These are phyloP conservation scores for Cercospora brassicicola DNA, from an alignment of 2,329 filamentous ascomycete species.

Conservation along the genomic window DNA sequence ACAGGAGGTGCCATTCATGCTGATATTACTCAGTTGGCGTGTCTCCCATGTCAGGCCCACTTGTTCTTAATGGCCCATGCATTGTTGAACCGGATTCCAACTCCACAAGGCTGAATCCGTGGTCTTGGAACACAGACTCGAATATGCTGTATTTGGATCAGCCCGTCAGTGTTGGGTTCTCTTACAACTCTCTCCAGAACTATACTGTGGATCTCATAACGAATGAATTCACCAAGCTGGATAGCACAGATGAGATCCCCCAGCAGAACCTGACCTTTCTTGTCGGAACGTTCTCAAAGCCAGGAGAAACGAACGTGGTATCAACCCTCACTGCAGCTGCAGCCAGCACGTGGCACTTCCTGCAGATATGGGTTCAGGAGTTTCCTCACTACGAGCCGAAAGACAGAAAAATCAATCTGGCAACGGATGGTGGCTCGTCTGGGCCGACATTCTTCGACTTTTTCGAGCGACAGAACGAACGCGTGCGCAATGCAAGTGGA, in stretches of 20 bases:
- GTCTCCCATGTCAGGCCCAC: slow-evolving; percentile 52
- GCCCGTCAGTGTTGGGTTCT: slow-evolving; percentile 42
- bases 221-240: slow-evolving; percentile 23
- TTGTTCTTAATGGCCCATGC: slow-evolving; percentile 56
- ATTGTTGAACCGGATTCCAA: slow-evolving; percentile 55
- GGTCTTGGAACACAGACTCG: slow-evolving; percentile 35
- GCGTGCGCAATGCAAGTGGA: slow-evolving; percentile 49
- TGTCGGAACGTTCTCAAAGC: neutral
- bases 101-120: slow-evolving; percentile 53
- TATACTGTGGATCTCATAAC: slow-evolving; percentile 39
- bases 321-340: slow-evolving; percentile 56
- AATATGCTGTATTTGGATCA: slow-evolving; percentile 65
- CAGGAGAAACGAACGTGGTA: slow-evolving; percentile 50
- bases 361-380: slow-evolving; percentile 64
- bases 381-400: slow-evolving; percentile 58
- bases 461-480: slow-evolving; percentile 57
- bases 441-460: slow-evolving; percentile 59
- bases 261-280: slow-evolving; percentile 48
- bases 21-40: slow-evolving; percentile 41
- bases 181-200: slow-evolving; percentile 36
- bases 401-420: neutral
- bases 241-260: slow-evolving; percentile 34
- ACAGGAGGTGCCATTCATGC: neutral
- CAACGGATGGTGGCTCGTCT: slow-evolving; percentile 57
- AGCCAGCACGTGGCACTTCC: slow-evolving; percentile 59